Conservation (phyloP, 2,329 filamentous ascomycete species). For the Parascedosporium putredinis region DNA sequence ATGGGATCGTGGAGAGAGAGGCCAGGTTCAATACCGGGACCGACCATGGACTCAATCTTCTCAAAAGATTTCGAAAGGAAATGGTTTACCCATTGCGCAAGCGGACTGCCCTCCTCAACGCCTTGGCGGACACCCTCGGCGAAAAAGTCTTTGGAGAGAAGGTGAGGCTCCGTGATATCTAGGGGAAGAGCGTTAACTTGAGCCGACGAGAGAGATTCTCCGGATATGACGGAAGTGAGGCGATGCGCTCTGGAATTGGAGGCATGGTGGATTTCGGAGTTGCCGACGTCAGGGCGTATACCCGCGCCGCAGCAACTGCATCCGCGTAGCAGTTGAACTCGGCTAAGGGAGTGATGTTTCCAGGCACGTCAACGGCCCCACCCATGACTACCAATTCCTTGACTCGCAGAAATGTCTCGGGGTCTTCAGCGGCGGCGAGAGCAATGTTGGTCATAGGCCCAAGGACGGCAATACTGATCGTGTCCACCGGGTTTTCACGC, state of each 20-base stretch:
- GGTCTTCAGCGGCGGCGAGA: slow-evolving; percentile 76
- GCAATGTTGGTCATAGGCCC: slow-evolving; percentile 93
- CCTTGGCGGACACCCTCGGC: slow-evolving; percentile 41
- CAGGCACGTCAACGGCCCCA: slow-evolving; percentile 65
- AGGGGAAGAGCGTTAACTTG: slow-evolving; percentile 61
- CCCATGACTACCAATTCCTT: slow-evolving; percentile 97
- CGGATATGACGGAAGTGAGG: slow-evolving; percentile 52
- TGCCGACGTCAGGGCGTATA: slow-evolving; percentile 67
- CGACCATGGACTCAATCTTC: slow-evolving; percentile 55
- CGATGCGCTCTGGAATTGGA: slow-evolving; percentile 41
- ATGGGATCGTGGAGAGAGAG: slow-evolving; percentile 68
- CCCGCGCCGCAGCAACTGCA: slow-evolving; percentile 61
- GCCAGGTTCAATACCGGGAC: slow-evolving; percentile 45
- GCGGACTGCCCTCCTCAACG: slow-evolving; percentile 53
- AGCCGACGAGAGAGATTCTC: slow-evolving; percentile 50
- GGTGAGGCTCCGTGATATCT: slow-evolving; percentile 65
- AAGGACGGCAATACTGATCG: slow-evolving; percentile 80
- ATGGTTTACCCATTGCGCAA: slow-evolving; percentile 62
- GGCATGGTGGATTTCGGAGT: slow-evolving; percentile 74
- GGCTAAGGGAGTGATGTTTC: slow-evolving; percentile 76
- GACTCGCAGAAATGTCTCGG: slow-evolving; percentile 76
- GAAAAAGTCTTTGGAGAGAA: slow-evolving; percentile 53
- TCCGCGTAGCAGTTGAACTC: slow-evolving; percentile 98
- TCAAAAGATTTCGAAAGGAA: slow-evolving; percentile 62
- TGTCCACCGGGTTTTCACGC: slow-evolving; percentile 68